phyloP scores from a whole-genome alignment of 164 flowering plant species.

The Umbellularia californica region DNA sequence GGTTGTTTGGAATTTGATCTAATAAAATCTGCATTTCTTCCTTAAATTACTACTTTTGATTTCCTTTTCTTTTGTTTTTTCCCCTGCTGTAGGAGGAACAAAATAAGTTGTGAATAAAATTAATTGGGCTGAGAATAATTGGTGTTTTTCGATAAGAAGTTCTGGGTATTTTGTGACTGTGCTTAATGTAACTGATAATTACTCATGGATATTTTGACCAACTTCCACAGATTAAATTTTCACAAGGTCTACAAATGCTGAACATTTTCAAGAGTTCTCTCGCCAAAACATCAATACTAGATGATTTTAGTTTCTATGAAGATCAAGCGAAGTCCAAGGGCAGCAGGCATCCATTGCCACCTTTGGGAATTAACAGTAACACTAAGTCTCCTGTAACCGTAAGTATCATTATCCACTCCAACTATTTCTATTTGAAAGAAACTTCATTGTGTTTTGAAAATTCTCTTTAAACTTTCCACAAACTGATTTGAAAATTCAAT shows the following conservation, averaged over 20 bases:
- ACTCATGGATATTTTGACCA: not conserved
- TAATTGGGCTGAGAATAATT: not conserved
- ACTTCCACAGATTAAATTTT: slow-evolving; percentile 48
- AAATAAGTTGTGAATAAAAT: too few species aligned
- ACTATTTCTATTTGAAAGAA: not conserved
- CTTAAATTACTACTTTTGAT: not conserved
- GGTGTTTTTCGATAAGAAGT: not conserved
- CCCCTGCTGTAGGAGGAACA: not conserved
- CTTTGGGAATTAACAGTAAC: not conserved
- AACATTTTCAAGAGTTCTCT: slow-evolving; percentile 53
- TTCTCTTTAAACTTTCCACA: too few species aligned
- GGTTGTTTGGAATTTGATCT: not conserved
- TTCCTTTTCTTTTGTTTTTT: too few species aligned
- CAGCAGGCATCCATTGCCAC: slow-evolving; percentile 10
- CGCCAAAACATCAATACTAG: slow-evolving; percentile 48
- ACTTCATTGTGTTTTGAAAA: not conserved
- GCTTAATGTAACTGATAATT: not conserved
- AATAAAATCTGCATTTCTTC: not conserved
- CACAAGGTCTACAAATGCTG: slow-evolving; percentile 65
- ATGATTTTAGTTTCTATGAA: slow-evolving; percentile 74
- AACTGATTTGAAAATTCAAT: too few species aligned
- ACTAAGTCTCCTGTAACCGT: slow-evolving; percentile 3
- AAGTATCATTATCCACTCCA: not conserved
- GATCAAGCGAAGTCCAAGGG: slow-evolving; percentile 44
- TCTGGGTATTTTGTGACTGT: not conserved